phyloP scores from a whole-genome alignment of 768 basidiomycete genomes.

The Lactarius pseudohatsudake region DNA sequence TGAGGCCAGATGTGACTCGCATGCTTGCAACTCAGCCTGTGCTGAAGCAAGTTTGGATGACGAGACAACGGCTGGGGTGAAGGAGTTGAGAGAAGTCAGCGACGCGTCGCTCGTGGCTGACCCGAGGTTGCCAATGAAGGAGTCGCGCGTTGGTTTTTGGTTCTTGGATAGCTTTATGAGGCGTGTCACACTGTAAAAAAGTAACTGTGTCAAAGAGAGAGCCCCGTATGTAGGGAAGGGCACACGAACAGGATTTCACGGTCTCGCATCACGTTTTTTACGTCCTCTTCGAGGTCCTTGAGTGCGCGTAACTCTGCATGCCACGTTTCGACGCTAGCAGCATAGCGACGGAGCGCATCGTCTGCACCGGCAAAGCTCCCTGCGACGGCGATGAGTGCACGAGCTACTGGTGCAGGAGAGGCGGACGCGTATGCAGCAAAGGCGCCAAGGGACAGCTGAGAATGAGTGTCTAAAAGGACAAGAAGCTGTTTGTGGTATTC shows the following conservation, averaged over 20 bases:
- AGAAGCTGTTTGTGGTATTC: slow-evolving; percentile 63
- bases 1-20: slow-evolving; percentile 67
- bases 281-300: slow-evolving; percentile 71
- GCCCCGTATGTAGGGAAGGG: background rate
- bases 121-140: slow-evolving; percentile 41
- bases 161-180: slow-evolving; percentile 77
- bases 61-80: slow-evolving; percentile 10
- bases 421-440: slow-evolving; percentile 74
- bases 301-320: slow-evolving; percentile 57
- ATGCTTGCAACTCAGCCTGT: slow-evolving; percentile 78
- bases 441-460: slow-evolving; percentile 59
- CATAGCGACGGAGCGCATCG: slow-evolving; percentile 64
- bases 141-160: slow-evolving; percentile 42
- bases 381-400: slow-evolving; percentile 53
- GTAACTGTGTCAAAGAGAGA: background rate
- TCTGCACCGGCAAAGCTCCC: slow-evolving; percentile 62
- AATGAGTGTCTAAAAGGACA: slow-evolving; percentile 52
- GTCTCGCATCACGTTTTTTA: slow-evolving; percentile 67
- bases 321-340: slow-evolving; percentile 62
- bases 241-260: slow-evolving; percentile 73
- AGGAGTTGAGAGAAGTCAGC: slow-evolving; percentile 27
- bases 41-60: slow-evolving; percentile 57
- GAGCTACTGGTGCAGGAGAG: slow-evolving; percentile 53
- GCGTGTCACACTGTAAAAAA: slow-evolving; percentile 61
- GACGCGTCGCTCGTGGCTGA: slow-evolving; percentile 43